phyloP scores from a whole-genome alignment of 2,329 filamentous ascomycete genomes.

The Aspergillus jensenii region DNA sequence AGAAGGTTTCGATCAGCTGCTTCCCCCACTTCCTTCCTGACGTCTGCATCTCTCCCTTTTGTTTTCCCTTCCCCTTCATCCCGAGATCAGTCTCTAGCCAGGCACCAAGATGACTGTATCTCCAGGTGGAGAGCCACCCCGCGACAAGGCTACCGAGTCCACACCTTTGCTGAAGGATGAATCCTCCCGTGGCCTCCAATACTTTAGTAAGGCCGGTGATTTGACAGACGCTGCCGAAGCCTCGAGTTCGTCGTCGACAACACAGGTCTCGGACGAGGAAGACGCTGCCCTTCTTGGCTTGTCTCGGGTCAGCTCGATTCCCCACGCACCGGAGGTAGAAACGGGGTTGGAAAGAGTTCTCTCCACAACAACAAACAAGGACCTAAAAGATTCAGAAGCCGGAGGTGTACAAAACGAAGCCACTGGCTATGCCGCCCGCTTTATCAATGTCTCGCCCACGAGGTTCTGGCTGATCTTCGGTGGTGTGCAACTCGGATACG shows the following conservation, averaged over 20 bases:
- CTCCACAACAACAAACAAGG: conserved; percentile 13
- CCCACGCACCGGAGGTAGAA: conserved; percentile 28
- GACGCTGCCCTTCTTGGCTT: conserved; percentile 20
- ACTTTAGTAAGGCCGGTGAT: conserved; percentile 38
- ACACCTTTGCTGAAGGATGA: conserved; percentile 18
- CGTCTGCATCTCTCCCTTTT: background rate
- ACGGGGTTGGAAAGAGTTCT: conserved; percentile 25
- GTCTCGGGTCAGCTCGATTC: conserved; percentile 27
- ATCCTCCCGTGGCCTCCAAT: conserved; percentile 12
- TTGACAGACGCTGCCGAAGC: conserved; percentile 33
- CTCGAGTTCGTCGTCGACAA: conserved; percentile 1
- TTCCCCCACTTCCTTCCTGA: background rate
- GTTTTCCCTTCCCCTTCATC: background rate
- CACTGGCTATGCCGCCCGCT: conserved; percentile 30
- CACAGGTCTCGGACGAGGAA: conserved; percentile 8
- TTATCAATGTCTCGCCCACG: conserved; percentile 37
- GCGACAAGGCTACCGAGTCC: conserved; percentile 12
- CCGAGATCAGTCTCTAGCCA: background rate
- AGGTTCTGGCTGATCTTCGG: conserved; percentile 65
- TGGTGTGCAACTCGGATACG: conserved; percentile 58
- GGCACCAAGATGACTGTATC: background rate
- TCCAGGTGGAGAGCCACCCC: background rate
- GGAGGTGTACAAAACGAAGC: conserved; percentile 9
- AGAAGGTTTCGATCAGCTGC: no score
- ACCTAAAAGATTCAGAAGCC: conserved; percentile 9